Evolutionary conservation across 1,139 yeast genomes (phyloP).

Genomic region (Sugiyamaella xylanicola): DNA sequence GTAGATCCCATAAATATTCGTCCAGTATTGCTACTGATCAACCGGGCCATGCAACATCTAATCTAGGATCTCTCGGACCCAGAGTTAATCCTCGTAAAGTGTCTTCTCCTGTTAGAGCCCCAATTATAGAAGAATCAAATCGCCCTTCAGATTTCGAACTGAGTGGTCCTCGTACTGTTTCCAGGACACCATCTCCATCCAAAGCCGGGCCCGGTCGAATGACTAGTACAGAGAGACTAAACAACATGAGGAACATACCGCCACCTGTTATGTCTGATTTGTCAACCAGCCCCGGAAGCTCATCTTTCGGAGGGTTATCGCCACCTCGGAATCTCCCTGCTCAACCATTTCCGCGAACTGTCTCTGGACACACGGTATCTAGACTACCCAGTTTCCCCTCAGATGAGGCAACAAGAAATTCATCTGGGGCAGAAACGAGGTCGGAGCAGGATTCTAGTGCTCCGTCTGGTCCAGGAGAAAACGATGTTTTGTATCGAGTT

Average conservation of each 20-base stretch:
- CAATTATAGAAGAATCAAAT: slow-evolving; percentile 9
- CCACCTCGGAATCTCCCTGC: background rate
- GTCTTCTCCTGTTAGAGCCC: slow-evolving; percentile 21
- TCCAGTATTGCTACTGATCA: slow-evolving; percentile 10
- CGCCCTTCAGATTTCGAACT: background rate
- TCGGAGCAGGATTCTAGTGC: background rate
- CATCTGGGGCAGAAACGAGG: background rate
- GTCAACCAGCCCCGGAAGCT: background rate
- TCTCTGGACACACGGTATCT: slow-evolving; percentile 12
- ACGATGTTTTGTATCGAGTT: slow-evolving; percentile 13
- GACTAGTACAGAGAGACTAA: background rate
- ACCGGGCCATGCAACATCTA: background rate
- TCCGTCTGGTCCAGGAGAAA: background rate
- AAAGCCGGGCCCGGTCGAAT: background rate
- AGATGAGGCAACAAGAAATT: background rate
- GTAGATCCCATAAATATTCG: slow-evolving; percentile 18
- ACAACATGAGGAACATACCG: background rate
- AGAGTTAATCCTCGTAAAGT: slow-evolving; percentile 18
- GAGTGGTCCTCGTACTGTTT: background rate
- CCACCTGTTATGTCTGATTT: background rate
- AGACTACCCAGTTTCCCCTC: slow-evolving; percentile 10
- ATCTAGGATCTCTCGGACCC: slow-evolving; percentile 12
- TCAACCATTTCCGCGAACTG: slow-evolving; percentile 13
- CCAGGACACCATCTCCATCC: slow-evolving; percentile 12
- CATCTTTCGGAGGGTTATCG: slow-evolving; percentile 1